Evolutionary conservation across 2,329 filamentous ascomycete genomes (phyloP).

Genomic region (Phyllosticta citribraziliensis): DNA sequence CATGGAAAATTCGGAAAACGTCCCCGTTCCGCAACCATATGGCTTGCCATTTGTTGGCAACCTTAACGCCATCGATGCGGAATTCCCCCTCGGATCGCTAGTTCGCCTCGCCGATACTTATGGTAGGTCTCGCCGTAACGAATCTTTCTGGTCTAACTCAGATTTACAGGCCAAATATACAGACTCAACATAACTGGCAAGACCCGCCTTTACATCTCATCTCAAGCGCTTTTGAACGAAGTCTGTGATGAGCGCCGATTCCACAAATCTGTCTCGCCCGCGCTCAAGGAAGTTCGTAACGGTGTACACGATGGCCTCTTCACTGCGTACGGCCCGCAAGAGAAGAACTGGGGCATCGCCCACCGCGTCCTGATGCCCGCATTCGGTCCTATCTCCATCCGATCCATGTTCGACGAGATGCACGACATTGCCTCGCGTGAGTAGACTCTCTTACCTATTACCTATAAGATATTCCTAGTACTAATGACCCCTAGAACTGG

Average conservation of each 20-base stretch:
- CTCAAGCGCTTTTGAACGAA: slow-evolving; percentile 29
- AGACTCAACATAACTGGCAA: slow-evolving; percentile 20
- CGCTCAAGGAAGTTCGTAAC: slow-evolving; percentile 25
- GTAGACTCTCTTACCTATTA: no score
- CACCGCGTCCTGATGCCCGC: slow-evolving; percentile 57
- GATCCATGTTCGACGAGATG: slow-evolving; percentile 52
- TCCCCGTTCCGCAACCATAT: slow-evolving; percentile 52
- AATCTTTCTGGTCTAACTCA: neutral
- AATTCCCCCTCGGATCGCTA: slow-evolving; percentile 48
- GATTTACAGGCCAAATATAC: slow-evolving; percentile 22
- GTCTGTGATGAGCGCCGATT: slow-evolving; percentile 30
- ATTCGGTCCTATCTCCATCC: slow-evolving; percentile 59
- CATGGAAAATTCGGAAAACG: slow-evolving; percentile 6
- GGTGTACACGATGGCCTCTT: slow-evolving; percentile 32
- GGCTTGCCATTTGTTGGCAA: slow-evolving; percentile 59
- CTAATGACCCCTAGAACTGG: slow-evolving; percentile 34
- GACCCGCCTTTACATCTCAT: slow-evolving; percentile 22
- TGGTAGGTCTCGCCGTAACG: slow-evolving; percentile 34
- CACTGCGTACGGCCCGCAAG: slow-evolving; percentile 29
- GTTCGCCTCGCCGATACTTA: slow-evolving; percentile 53
- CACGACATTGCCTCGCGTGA: slow-evolving; percentile 48
- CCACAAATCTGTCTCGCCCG: slow-evolving; percentile 21
- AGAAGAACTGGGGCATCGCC: slow-evolving; percentile 42
- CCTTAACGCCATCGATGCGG: slow-evolving; percentile 50
- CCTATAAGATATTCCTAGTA: no score